These are phyloP conservation scores for Plasmodium malariae DNA, from an alignment of 169 alveolate genomes.

Conservation along the genomic window DNA sequence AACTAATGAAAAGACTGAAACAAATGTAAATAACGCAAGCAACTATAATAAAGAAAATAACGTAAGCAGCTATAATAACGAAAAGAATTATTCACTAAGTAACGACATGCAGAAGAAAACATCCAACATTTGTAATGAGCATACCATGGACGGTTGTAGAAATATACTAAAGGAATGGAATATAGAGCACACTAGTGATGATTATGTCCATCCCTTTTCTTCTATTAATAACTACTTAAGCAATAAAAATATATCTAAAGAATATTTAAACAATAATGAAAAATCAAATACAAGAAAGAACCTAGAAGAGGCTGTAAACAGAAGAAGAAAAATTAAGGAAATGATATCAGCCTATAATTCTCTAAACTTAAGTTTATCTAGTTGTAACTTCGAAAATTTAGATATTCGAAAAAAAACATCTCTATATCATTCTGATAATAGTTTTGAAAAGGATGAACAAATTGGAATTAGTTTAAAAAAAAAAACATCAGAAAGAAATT, in stretches of 20 bases:
- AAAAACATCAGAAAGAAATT: constrained; percentile 4
- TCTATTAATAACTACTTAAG: constrained; percentile 9
- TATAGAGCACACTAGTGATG: constrained; percentile 8
- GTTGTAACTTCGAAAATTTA: constrained; percentile 25
- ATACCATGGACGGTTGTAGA: not conserved
- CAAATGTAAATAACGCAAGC: not conserved
- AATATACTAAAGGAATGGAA: constrained; percentile 15
- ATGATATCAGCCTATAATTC: constrained; percentile 62
- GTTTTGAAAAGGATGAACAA: not conserved
- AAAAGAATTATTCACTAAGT: constrained; percentile 22
- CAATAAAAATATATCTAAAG: constrained; percentile 9
- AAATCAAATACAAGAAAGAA: constrained; percentile 40
- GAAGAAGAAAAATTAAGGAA: constrained; percentile 65
- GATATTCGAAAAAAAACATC: constrained; percentile 47
- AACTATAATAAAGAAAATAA: not conserved
- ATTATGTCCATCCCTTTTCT: not conserved
- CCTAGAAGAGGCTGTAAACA: constrained; percentile 71
- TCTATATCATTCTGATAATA: constrained; percentile 15
- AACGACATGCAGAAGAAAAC: not conserved
- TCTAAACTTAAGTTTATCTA: constrained; percentile 63
- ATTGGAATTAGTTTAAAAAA: not conserved
- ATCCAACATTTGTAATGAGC: constrained; percentile 15
- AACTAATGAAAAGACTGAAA: not conserved
- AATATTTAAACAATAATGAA: constrained; percentile 30
- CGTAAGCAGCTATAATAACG: not conserved